Base-by-base conservation (phyloP, 805 yeast genomes). In the Cyberlindnera americana region DNA sequence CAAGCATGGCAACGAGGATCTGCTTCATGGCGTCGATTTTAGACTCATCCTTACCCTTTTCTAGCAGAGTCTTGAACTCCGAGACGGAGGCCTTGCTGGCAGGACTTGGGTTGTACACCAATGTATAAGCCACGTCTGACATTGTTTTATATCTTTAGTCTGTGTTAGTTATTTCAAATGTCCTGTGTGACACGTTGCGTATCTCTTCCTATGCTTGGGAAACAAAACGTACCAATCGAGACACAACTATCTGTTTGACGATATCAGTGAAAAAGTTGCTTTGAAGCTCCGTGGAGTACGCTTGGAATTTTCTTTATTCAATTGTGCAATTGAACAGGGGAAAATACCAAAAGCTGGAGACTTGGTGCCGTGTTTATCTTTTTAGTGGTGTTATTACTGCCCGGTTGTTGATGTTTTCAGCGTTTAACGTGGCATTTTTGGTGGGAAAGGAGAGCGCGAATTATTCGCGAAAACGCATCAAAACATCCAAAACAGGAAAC, bases 1-100 rank as follows among this genome's bases (percentile, higher is more conserved):
- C 91, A 48, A 93, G 74, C 79, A 95, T 89, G 37, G 87, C 75
- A 43, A 85, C 78, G 50, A 93, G 73, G 50, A 93, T 84, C 54
- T 78, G 77, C 57, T 84, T 84, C 99, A 93, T 93, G 45, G 96
- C 82, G 37, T 78, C 84, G 50, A 91, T 78, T 66, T 91, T 90
- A 52, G 77, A 79, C 25, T 83, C 95, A 61, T 91, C 99, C 48
- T 78, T 77, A 39, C 95, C 93, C 62, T 85, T 87, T 67, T 93
- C 98, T 51, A 93, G 72, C 50, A 81, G 70, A 38, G 76, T 73
- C 58, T 78, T 82, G 66, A 84, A 81, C 66, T 89, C 96, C 54
- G 77, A 72, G 38, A 75, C 75, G 11, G 87, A 70, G 62, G 64
- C 57, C 62, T 76, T 78, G 41, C 69, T 65, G 43, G 82, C 75